Conservation (phyloP, 1,139 yeast genomes). For the Taiozyma onychis region DNA sequence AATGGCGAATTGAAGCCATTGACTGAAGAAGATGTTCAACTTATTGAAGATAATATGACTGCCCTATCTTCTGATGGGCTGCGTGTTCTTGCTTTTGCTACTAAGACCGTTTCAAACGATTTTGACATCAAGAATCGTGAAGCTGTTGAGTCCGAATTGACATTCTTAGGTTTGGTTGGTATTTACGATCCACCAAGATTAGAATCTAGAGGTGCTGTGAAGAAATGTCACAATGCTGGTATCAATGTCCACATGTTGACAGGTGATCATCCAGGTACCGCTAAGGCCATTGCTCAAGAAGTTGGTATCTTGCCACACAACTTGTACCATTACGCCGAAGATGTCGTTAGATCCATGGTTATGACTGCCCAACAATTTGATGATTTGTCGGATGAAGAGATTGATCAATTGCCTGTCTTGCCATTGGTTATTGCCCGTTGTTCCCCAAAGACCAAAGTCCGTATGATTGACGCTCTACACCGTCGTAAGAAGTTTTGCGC, state of each 20-base stretch:
- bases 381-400: constrained; percentile 51
- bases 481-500: constrained; percentile 68
- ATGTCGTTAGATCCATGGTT: constrained; percentile 60
- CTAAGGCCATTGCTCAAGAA: constrained; percentile 76
- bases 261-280: constrained; percentile 83
- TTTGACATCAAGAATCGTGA: constrained; percentile 39
- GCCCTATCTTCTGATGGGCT: constrained; percentile 64
- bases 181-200: constrained; percentile 80
- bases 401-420: constrained; percentile 62
- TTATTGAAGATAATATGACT: constrained; percentile 54
- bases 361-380: constrained; percentile 78
- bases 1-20: constrained; percentile 32
- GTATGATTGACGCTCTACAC: constrained; percentile 79
- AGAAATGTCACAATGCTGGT: constrained; percentile 68
- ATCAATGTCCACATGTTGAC: constrained; percentile 82
- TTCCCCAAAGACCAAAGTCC: constrained; percentile 80
- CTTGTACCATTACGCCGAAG: constrained; percentile 54
- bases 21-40: constrained; percentile 35
- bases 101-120: constrained; percentile 26
- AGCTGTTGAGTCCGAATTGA: constrained; percentile 47
- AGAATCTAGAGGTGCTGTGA: constrained; percentile 66
- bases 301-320: constrained; percentile 79
- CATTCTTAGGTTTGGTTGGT: constrained; percentile 68
- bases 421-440: constrained; percentile 82
- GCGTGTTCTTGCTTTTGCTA: constrained; percentile 70